Base-by-base conservation (phyloP, 306 rosid genomes). In the Cucumis hystrix region DNA sequence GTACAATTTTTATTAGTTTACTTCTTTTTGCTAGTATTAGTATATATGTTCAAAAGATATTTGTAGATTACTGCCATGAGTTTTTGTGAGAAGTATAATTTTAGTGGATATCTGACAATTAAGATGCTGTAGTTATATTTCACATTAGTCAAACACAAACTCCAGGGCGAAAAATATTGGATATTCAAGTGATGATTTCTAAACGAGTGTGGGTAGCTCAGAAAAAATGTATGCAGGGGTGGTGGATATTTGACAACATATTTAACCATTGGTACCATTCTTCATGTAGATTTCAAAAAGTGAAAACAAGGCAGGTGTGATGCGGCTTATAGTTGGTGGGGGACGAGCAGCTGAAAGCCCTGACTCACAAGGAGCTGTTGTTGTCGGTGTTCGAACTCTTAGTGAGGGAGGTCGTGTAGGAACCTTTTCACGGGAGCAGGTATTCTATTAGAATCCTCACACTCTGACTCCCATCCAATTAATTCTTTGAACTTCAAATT, bases 361-460 rank as follows among this genome's bases (percentile, higher is more conserved):
- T 2, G 87, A 87, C 7, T 83, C 96, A 77, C 87, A 88, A 87
- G 97, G 99, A 79, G 90, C 99, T 68, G 99, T 95, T 80, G 96
- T 95, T 86, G 97, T 95, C 59, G 99, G 99, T 76, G 99, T 95
- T 84, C 88, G 99, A 79, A 95, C 99, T 73, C 97, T 95, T 74
- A 95, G 99, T 62, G 99, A 95, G 91, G 99, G 99, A 64, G 99
- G 99, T 35, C 96, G 99, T 70, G 99, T 95, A 67, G 99, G 99
- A 74, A 85, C 85, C 81, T 95, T 95, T 84, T 92, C 99, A 10
- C 91, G 99, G 87, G 97, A 95, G 88, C 99, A 95, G 96, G 99
- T 95, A 77, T 65, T 61, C 70, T 69, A 57, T 35, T 75, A 37
- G 70, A 63, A 58, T 40, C 25, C 17, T 76, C 65, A 71, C 18